A percentile compares a stretch with the other conserved stretches of the same genome.
Evolutionary conservation across 352 stramenopile species (phyloP).

Genomic region (Globisporangium megalacanthum): DNA sequence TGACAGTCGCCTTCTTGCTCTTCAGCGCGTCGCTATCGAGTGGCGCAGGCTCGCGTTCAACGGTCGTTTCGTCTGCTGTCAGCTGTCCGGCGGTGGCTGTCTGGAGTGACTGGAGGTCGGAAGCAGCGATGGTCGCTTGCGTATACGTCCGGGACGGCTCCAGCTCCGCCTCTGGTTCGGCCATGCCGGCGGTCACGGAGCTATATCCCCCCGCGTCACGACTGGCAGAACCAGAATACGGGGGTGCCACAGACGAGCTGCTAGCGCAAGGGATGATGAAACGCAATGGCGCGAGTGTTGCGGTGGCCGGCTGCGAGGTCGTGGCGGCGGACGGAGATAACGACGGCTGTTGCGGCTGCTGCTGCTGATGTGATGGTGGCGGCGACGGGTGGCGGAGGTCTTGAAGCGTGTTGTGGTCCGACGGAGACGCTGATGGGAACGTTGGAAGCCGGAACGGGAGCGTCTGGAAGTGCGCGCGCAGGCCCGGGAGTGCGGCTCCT

Average conservation of each 20-base stretch:
- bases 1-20: constrained; percentile 43
- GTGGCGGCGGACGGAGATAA: constrained; percentile 17
- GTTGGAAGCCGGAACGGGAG: constrained; percentile 37
- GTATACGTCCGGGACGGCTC: constrained; percentile 10
- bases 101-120: neutral
- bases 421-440: constrained; percentile 16
- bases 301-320: neutral
- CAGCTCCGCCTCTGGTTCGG: constrained; percentile 8
- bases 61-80: neutral
- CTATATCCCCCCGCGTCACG: constrained; percentile 14
- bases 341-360: constrained; percentile 16
- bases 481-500: constrained; percentile 20
- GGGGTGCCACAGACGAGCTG: constrained; percentile 19
- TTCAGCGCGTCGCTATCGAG: constrained; percentile 15
- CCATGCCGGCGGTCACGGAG: constrained; percentile 10
- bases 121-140: constrained; percentile 2
- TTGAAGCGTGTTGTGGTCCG: neutral
- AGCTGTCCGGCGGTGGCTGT: neutral
- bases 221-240: constrained; percentile 13
- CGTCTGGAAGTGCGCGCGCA: constrained; percentile 40
- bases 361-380: constrained; percentile 5
- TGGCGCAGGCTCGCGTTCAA: neutral
- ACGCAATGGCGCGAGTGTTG: constrained; percentile 56
- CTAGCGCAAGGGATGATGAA: constrained; percentile 67
- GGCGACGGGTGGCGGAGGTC: constrained; percentile 24